These are phyloP conservation scores for Monosporascus sp. DNA, from an alignment of 2,329 filamentous ascomycete genomes.

Conservation along the genomic window DNA sequence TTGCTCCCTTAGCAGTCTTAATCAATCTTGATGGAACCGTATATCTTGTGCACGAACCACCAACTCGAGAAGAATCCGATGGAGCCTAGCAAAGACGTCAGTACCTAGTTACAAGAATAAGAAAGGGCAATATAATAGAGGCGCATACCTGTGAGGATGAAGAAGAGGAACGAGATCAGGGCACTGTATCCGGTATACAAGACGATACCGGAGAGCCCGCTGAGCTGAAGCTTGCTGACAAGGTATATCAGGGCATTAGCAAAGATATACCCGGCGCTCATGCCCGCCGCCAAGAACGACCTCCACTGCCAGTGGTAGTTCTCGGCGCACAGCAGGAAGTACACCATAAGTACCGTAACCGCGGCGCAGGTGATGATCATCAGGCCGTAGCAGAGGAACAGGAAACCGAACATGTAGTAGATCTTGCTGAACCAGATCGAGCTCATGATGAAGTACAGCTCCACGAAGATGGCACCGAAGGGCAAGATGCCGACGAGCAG, in stretches of 20 bases:
- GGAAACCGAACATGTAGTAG: constrained; percentile 99
- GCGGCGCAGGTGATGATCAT: constrained; percentile 95
- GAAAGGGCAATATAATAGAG: neutral
- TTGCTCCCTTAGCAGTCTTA: constrained; percentile 32
- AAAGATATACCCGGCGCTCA: constrained; percentile 88
- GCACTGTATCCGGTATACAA: constrained; percentile 91
- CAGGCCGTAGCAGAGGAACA: constrained; percentile 94
- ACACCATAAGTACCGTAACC: constrained; percentile 89
- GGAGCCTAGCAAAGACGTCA: constrained; percentile 55
- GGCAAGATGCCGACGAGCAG: constrained; percentile 87
- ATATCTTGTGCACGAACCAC: constrained; percentile 91
- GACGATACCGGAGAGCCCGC: constrained; percentile 78
- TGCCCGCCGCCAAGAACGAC: constrained; percentile 85
- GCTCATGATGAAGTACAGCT: constrained; percentile 99
- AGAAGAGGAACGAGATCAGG: constrained; percentile 85
- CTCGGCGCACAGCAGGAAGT: constrained; percentile 92
- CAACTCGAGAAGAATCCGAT: constrained; percentile 96
- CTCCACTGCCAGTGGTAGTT: constrained; percentile 99
- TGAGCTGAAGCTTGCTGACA: constrained; percentile 79
- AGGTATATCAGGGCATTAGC: constrained; percentile 87
- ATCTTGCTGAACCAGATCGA: constrained; percentile 98
- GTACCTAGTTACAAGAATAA: neutral
- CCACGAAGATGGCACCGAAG: constrained; percentile 95
- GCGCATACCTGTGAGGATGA: constrained; percentile 85
- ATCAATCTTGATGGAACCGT: constrained; percentile 97